Conservation (phyloP, 208 protist species). For the Leishmania braziliensis region DNA sequence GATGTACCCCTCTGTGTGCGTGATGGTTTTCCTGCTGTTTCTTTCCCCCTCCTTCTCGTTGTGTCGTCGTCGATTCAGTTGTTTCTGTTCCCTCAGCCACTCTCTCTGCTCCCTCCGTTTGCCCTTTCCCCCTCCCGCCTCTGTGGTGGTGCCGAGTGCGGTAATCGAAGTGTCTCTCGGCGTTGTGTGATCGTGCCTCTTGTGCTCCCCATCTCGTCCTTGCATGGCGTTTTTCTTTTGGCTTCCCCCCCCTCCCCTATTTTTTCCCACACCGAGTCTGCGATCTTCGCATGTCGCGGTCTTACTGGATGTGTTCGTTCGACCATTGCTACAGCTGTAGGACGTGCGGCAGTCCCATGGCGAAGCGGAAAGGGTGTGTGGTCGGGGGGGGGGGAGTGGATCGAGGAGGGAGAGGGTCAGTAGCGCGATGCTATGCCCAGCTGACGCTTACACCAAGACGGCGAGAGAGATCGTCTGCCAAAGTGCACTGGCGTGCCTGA, state of each 20-base stretch:
- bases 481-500: background rate
- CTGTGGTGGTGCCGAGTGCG: background rate
- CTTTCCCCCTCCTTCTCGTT: background rate
- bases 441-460: background rate
- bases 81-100: background rate
- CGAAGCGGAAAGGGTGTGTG: background rate
- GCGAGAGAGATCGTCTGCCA: background rate
- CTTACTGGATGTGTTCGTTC: background rate
- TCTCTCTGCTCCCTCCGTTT: background rate
- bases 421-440: background rate
- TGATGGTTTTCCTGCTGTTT: background rate
- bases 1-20: background rate
- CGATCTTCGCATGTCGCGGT: background rate
- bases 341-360: background rate
- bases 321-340: background rate
- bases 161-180: background rate
- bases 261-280: background rate
- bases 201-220: background rate
- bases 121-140: background rate
- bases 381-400: background rate
- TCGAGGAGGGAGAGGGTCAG: background rate
- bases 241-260: background rate
- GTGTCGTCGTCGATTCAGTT: background rate
- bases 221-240: background rate
- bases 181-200: background rate